phyloP scores from a whole-genome alignment of 1,284 basidiomycete genomes.

The Meripilus lineatus region DNA sequence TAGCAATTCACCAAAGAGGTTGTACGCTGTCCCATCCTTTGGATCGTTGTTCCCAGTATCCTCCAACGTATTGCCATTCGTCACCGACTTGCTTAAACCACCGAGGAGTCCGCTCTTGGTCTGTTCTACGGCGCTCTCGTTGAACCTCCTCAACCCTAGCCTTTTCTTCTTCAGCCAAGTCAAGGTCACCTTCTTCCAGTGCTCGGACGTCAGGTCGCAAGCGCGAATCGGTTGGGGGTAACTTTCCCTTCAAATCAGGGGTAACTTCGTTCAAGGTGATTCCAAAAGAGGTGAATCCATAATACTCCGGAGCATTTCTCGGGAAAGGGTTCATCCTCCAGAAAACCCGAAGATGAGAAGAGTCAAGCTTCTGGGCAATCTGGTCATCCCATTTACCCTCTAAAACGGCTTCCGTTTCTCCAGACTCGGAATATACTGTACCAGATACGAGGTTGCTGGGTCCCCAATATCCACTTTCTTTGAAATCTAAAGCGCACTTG shows the following conservation, averaged over 20 bases:
- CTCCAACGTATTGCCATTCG: slow-evolving; percentile 73
- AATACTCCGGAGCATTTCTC: slow-evolving; percentile 69
- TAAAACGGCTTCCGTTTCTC: slow-evolving; percentile 49
- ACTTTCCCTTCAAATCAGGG: slow-evolving; percentile 55
- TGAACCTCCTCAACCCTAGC: slow-evolving; percentile 69
- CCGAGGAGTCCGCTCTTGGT: slow-evolving; percentile 50
- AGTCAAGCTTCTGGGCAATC: slow-evolving; percentile 60
- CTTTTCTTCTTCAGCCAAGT: slow-evolving; percentile 77
- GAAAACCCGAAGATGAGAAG: slow-evolving; percentile 66
- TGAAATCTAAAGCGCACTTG: slow-evolving; percentile 74
- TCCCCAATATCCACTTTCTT: slow-evolving; percentile 80
- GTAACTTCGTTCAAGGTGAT: slow-evolving; percentile 83
- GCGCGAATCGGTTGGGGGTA: slow-evolving; percentile 86
- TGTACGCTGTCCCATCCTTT: slow-evolving; percentile 56
- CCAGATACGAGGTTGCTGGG: slow-evolving; percentile 73
- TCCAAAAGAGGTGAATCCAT: slow-evolving; percentile 79
- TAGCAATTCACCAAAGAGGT: slow-evolving; percentile 55
- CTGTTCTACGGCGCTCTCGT: slow-evolving; percentile 57
- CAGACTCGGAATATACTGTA: slow-evolving; percentile 48
- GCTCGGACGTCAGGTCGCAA: slow-evolving; percentile 83
- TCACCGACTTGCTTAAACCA: slow-evolving; percentile 74
- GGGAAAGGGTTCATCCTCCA: slow-evolving; percentile 75
- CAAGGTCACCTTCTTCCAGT: slow-evolving; percentile 77
- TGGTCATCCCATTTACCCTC: slow-evolving; percentile 87
- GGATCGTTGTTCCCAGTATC: slow-evolving; percentile 78